Base-by-base conservation (phyloP, 257 asterid species). In the Linderniella brevidens region DNA sequence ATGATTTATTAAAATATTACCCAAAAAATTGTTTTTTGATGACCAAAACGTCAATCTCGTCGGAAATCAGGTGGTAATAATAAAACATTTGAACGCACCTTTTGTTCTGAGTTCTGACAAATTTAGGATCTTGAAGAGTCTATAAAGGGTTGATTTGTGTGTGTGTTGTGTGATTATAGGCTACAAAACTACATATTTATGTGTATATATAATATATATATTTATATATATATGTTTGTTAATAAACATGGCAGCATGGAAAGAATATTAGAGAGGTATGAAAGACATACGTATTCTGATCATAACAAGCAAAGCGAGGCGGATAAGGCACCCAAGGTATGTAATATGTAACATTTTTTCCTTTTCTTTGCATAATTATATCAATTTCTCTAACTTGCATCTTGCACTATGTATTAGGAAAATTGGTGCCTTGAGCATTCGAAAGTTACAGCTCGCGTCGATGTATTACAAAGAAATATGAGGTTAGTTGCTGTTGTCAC, bases 381-480 rank as follows among this genome's bases (percentile, higher is more conserved):
- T 6, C 32, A 25, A 25, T 25, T 25, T 25, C 32, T 25, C 32
- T 25, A 25, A 25, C n/a, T n/a, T n/a, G n/a, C n/a, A n/a, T 25
- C 32, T 25, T 25, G 4, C 32, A 25, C 32, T 3, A 25, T 2
- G 6, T 25, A 2, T 25, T 25, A 25, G 88, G 72, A 66, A 54
- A 57, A 62, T 29, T 68, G 73, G 74, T 50, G 54, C 40, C 17
- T 66, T 9, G 78, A 78, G 65, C 60, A 57, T 47, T 80, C 77
- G 11, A 74, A 74, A 47, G 78, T 78, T 29, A 37, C 53, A 46
- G 55, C 83, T 53, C 67, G 60, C 55, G 52, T 74, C 53, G 83
- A 78, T 35, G 67, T 78, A 52, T 64, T 71, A 32, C 76, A 78
- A 44, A 71, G 60, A 59, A 78, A 64, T 60, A 68, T 69, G 57